These are phyloP conservation scores for Puccinia polysora DNA, from an alignment of 1,284 basidiomycete species.

Conservation along the genomic window DNA sequence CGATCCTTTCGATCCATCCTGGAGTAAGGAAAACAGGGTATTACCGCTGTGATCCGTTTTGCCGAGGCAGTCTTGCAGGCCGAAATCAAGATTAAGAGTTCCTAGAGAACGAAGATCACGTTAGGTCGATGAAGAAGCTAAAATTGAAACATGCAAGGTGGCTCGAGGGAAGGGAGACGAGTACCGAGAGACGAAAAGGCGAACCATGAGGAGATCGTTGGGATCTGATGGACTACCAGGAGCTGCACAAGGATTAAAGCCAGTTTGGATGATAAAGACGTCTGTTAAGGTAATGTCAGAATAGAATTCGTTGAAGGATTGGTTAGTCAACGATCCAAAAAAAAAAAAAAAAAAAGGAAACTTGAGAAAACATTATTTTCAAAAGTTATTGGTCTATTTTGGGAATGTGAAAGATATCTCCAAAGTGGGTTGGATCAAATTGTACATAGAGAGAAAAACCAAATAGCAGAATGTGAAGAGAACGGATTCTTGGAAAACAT, in stretches of 20 bases:
- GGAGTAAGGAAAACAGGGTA: conserved; percentile 95
- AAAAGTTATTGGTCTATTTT: too few species aligned
- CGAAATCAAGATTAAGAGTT: conserved; percentile 59
- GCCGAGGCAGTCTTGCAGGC: conserved; percentile 98
- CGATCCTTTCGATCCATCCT: conserved; percentile 94
- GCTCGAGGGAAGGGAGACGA: background rate
- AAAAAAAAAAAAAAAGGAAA: conserved; percentile 15
- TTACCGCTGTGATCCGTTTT: conserved; percentile 92
- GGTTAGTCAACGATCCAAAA: too few species aligned
- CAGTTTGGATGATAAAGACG: conserved; percentile 82
- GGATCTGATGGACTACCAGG: conserved; percentile 49
- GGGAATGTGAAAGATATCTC: too few species aligned
- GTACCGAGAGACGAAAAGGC: background rate
- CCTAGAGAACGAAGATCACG: conserved; percentile 49
- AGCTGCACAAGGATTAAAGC: conserved; percentile 51
- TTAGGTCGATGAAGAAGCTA: background rate
- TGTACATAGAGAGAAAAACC: conserved; percentile 13
- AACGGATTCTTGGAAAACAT: background rate
- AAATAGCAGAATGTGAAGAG: conserved; percentile 48
- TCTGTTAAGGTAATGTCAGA: conserved; percentile 55
- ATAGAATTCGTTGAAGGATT: background rate
- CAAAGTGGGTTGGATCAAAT: too few species aligned
- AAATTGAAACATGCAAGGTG: background rate
- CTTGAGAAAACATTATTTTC: too few species aligned
- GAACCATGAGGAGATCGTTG: conserved; percentile 61